These are phyloP conservation scores for Corylus avellana DNA, from an alignment of 306 rosid genomes.

Conservation along the genomic window DNA sequence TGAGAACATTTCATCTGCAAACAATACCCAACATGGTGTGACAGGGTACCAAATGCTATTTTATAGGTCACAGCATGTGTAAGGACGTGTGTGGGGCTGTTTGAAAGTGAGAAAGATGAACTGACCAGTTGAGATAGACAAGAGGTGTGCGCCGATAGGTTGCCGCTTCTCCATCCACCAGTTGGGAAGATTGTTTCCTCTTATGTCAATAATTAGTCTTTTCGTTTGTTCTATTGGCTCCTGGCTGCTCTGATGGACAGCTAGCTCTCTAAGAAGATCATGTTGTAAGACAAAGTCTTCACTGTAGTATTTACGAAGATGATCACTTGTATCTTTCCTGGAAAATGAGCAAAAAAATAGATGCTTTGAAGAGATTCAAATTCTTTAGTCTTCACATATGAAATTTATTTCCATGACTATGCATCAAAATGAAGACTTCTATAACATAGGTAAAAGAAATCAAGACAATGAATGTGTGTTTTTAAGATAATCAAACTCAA, in stretches of 20 bases:
- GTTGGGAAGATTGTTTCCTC: constrained; percentile 44
- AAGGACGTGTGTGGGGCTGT: not conserved
- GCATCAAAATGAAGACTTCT: not conserved
- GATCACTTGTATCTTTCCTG: constrained; percentile 42
- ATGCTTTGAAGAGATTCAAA: not conserved
- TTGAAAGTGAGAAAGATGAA: constrained; percentile 14
- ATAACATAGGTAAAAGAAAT: not conserved
- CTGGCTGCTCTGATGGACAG: constrained; percentile 36
- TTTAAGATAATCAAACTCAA: not conserved
- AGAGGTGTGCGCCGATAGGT: constrained; percentile 35
- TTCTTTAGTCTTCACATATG: not conserved
- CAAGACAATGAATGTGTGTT: not conserved
- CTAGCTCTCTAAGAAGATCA: constrained; percentile 68
- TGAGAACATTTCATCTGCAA: constrained; percentile 57
- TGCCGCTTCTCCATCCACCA: constrained; percentile 54
- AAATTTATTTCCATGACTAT: not conserved
- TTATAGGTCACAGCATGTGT: not conserved
- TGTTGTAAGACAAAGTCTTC: constrained; percentile 51
- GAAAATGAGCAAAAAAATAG: not conserved
- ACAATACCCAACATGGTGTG: constrained; percentile 17
- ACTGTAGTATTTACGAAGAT: constrained; percentile 31
- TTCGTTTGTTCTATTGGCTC: constrained; percentile 36
- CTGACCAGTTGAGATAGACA: constrained; percentile 71
- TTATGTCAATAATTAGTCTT: constrained; percentile 45
- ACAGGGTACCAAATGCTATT: not conserved